Conservation (phyloP, 352 stramenopile species). For the Poterioochromonas sp. region DNA sequence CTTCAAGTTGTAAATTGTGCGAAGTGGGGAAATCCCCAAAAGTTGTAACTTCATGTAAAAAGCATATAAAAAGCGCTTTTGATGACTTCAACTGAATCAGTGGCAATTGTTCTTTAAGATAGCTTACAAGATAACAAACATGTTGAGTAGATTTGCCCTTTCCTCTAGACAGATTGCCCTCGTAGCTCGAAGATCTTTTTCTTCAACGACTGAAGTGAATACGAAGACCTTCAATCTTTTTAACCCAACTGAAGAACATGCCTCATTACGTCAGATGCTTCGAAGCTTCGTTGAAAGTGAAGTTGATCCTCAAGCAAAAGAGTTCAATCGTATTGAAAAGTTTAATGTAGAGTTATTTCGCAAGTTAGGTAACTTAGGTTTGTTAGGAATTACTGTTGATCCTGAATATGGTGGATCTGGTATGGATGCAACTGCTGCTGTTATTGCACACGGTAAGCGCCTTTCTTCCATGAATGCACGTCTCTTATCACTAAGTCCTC, state of each 20-base stretch:
- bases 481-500: no score
- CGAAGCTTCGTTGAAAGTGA: slow-evolving; percentile 82
- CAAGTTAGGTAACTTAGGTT: slow-evolving; percentile 80
- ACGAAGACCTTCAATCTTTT: slow-evolving; percentile 15
- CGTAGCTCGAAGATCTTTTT: no score
- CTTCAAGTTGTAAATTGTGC: no score
- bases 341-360: slow-evolving; percentile 93
- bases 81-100: no score
- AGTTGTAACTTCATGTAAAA: no score
- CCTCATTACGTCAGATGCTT: slow-evolving; percentile 77
- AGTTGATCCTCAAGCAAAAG: slow-evolving; percentile 91
- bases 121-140: no score
- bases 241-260: slow-evolving; percentile 45
- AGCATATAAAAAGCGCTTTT: no score
- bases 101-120: no score
- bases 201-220: background rate
- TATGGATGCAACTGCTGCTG: slow-evolving; percentile 85
- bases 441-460: slow-evolving; percentile 44
- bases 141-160: no score
- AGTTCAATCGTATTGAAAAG: slow-evolving; percentile 79
- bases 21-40: no score
- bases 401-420: slow-evolving; percentile 90
- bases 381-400: slow-evolving; percentile 87
- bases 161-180: no score
- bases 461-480: no score